Evolutionary conservation across 208 protist species (phyloP).

Genomic region (Endotrypanum monterogeii): DNA sequence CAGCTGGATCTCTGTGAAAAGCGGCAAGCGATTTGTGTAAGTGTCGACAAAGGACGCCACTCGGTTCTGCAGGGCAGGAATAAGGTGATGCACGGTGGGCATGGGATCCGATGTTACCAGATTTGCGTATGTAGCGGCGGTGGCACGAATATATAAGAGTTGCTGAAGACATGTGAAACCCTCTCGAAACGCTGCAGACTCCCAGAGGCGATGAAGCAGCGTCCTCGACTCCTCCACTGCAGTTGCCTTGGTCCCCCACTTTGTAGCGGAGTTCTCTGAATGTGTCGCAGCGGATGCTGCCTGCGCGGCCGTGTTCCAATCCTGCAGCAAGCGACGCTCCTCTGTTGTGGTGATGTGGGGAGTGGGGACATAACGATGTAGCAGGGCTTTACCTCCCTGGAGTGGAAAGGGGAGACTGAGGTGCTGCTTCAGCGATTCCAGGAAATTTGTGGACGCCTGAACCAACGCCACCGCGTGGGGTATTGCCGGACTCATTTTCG

Average conservation of each 20-base stretch:
- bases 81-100: conserved; percentile 11
- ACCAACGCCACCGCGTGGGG: conserved; percentile 28
- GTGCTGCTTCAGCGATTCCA: conserved; percentile 62
- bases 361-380: conserved; percentile 44
- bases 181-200: conserved; percentile 65
- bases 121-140: conserved; percentile 11
- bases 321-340: conserved; percentile 57
- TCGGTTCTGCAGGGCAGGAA: conserved; percentile 34
- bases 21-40: conserved; percentile 51
- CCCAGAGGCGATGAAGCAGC: conserved; percentile 61
- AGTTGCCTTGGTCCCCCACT: background rate
- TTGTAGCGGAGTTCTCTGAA: background rate
- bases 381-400: conserved; percentile 36
- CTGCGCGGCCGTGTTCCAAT: conserved; percentile 28
- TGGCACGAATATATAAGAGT: conserved; percentile 39
- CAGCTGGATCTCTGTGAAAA: conserved; percentile 62
- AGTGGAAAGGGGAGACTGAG: conserved; percentile 78
- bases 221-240: background rate
- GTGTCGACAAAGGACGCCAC: conserved; percentile 55
- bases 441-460: conserved; percentile 42
- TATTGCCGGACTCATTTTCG: conserved; percentile 29
- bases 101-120: background rate
- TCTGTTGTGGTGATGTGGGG: conserved; percentile 77
- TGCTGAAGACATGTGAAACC: conserved; percentile 71
- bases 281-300: background rate